A percentile compares a stretch with the other conserved stretches of the same genome.
Evolutionary conservation across 176 grass and related monocot species (phyloP).

Genomic region (Areca catechu): DNA sequence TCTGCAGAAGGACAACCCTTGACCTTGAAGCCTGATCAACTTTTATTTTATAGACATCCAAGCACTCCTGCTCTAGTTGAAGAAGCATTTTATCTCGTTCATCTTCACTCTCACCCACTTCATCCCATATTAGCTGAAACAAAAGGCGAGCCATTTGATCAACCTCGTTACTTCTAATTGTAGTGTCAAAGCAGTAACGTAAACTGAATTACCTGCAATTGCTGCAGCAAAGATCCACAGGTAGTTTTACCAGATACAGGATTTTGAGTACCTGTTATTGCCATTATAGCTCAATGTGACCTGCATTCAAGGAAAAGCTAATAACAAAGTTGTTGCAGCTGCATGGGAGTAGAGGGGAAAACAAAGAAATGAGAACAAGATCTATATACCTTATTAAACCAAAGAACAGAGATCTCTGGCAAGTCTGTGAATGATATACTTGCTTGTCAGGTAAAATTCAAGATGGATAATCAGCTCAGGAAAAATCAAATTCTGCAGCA

Average conservation of each 20-base stretch:
- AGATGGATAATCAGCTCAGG: too few species aligned
- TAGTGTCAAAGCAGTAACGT: too few species aligned
- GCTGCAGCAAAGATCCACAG: conserved; percentile 85
- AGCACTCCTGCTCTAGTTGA: conserved; percentile 91
- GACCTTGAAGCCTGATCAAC: conserved; percentile 79
- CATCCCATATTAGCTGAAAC: conserved; percentile 80
- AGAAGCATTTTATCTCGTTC: conserved; percentile 89
- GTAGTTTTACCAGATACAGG: conserved; percentile 34
- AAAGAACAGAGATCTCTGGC: too few species aligned
- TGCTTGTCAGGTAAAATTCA: too few species aligned
- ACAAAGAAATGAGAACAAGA: background rate
- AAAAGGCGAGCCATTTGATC: background rate
- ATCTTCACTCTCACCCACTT: conserved; percentile 89
- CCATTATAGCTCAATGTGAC: conserved; percentile 29
- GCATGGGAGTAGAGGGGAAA: background rate
- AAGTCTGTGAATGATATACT: too few species aligned
- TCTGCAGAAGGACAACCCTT: conserved; percentile 80
- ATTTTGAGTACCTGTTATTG: conserved; percentile 17
- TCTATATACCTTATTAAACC: too few species aligned
- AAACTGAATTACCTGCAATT: conserved; percentile 47
- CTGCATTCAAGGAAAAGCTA: too few species aligned
- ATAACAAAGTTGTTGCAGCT: background rate
- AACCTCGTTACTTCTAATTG: background rate
- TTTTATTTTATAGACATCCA: conserved; percentile 99
- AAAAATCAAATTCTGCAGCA: too few species aligned